These are phyloP conservation scores for Peterozyma toletana DNA, from an alignment of 805 yeast genomes.

Conservation along the genomic window DNA sequence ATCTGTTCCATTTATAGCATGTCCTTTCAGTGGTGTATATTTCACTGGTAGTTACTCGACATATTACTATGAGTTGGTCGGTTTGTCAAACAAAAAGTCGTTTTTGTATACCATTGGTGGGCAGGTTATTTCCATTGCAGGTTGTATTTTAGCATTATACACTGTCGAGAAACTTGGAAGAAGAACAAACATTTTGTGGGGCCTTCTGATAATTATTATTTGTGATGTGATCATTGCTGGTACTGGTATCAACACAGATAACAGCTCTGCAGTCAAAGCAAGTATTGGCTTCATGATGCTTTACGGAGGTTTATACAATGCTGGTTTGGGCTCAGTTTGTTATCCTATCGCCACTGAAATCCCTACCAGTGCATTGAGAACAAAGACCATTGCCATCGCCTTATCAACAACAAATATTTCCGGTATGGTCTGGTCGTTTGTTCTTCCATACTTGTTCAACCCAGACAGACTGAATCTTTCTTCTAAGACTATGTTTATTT, in stretches of 20 bases:
- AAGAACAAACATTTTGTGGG: constrained; percentile 29
- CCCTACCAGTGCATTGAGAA: constrained; percentile 30
- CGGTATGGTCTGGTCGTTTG: constrained; percentile 26
- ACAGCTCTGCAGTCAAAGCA: background rate
- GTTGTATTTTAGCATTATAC: constrained; percentile 45
- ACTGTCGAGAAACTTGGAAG: constrained; percentile 61
- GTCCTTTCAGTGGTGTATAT: constrained; percentile 38
- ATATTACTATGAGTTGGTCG: constrained; percentile 42
- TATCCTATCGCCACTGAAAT: constrained; percentile 31
- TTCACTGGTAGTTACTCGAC: constrained; percentile 40
- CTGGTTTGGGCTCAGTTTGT: constrained; percentile 32
- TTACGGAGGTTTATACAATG: constrained; percentile 26
- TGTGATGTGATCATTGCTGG: constrained; percentile 11
- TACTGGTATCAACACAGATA: constrained; percentile 13
- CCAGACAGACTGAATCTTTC: constrained; percentile 37
- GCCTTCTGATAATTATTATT: constrained; percentile 18
- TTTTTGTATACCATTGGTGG: constrained; percentile 18
- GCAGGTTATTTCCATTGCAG: constrained; percentile 23
- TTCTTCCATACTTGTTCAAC: constrained; percentile 42
- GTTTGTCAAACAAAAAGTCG: constrained; percentile 25
- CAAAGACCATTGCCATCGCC: constrained; percentile 31
- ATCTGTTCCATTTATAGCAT: constrained; percentile 31
- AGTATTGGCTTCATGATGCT: constrained; percentile 10
- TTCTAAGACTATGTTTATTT: constrained; percentile 42
- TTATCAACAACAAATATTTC: constrained; percentile 22